Evolutionary conservation across 345 rosid genomes (phyloP).

Genomic region (Gossypium mustelinum): DNA sequence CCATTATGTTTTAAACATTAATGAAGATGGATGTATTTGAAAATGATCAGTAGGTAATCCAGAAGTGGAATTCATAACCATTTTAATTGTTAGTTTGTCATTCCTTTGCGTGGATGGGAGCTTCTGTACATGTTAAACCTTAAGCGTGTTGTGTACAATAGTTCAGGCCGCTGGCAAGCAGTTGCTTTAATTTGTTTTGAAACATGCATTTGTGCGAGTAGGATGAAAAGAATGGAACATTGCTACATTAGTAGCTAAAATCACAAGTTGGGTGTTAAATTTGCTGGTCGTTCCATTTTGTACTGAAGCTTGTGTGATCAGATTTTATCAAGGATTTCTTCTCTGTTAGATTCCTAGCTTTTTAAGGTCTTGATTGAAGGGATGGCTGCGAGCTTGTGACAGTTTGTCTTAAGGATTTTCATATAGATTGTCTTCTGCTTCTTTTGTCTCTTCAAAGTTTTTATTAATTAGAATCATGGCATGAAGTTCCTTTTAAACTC

Average conservation of each 20-base stretch:
- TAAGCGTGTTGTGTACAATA: background rate
- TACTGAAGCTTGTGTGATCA: background rate
- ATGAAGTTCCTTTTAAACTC: background rate
- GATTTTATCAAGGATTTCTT: background rate
- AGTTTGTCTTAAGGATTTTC: background rate
- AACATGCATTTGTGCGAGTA: background rate
- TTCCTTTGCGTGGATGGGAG: conserved; percentile 2
- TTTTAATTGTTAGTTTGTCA: background rate
- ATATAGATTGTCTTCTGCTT: background rate
- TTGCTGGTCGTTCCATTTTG: background rate
- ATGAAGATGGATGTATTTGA: background rate
- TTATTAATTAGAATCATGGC: background rate
- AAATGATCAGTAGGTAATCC: background rate
- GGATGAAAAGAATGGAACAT: background rate
- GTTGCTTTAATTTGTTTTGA: background rate
- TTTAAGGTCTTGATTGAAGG: background rate
- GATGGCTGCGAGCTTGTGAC: background rate
- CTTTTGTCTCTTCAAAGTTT: background rate
- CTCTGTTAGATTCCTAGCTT: background rate
- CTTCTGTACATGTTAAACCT: background rate
- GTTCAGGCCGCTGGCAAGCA: background rate
- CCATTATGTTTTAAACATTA: background rate
- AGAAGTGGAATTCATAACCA: background rate
- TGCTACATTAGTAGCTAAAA: background rate
- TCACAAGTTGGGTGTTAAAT: background rate